Base-by-base conservation (phyloP, 1,284 basidiomycete genomes). In the Ganoderma leucocontextum region DNA sequence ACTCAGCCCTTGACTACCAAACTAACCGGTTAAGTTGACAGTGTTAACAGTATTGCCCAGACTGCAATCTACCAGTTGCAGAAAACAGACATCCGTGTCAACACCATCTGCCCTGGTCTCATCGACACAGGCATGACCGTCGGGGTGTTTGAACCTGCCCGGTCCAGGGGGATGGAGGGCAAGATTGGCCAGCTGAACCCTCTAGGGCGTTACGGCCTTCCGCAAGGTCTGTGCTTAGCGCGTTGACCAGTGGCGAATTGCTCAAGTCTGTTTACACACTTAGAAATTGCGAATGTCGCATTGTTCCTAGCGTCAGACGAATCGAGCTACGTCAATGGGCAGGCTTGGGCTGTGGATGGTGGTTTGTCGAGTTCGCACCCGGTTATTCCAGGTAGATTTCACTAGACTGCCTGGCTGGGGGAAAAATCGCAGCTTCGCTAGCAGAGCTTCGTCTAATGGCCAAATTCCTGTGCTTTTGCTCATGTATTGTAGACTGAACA, bases 281-380 rank as follows among this genome's bases (percentile, higher is more conserved):
- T 72, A 92, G 91, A 95, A 84, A 91, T 98, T 65, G 96, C 95
- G 1, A 91, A 94, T 69, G 89, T 89, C 41, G 94, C 92, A 0
- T 82, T 95, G 22, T 98, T 96, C 83, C 84, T 98, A 58, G 95
- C 95, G 15, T 95, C 93, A 94, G 95, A 96, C 75, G 95, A 96
- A 69, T 91, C 95, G 1, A 96, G 94, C 76, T 97, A 97, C 78
- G 89, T 98, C 66, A 98, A 97, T 76, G 97, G 95, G 13, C 93
- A 97, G 75, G 92, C 91, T 71, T 85, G 96, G 47, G 91, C 92
- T 0, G 92, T 97, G 35, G 96, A 97, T 76, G 97, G 96, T 10
- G 96, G 95, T 0, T 79, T 97, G 66, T 89, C 91, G 9, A 84
- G 90, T 39, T 92, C 92, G 3, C 85, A 89, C 72, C 94, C 94